Conservation (phyloP, 148 eudicot genomes). For the Nepenthes gracilis region DNA sequence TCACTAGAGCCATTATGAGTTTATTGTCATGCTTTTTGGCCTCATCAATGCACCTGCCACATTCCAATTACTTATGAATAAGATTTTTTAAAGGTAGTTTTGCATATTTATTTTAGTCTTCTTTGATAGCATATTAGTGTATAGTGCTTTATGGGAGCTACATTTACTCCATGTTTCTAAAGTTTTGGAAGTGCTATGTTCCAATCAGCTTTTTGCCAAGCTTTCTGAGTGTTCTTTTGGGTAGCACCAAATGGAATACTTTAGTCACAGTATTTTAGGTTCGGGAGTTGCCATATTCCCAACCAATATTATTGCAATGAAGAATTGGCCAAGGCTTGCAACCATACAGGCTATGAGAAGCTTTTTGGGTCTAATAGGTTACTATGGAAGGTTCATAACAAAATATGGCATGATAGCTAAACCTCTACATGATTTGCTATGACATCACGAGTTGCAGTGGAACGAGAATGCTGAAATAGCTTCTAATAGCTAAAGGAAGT, state of each 20-base stretch:
- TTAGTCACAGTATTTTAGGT: not conserved
- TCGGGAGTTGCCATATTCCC: not conserved
- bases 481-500: not conserved
- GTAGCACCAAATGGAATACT: not conserved
- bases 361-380: slow-evolving; percentile 3
- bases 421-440: not conserved
- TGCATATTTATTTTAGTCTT: not conserved
- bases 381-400: not conserved
- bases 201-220: not conserved
- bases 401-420: not conserved
- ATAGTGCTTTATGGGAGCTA: not conserved
- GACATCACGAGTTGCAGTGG: not conserved
- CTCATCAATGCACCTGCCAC: not conserved
- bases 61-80: not conserved
- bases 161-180: not conserved
- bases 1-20: not conserved
- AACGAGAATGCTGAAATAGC: not conserved
- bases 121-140: not conserved
- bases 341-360: not conserved
- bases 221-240: not conserved
- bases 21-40: not conserved
- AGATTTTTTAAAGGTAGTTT: not conserved
- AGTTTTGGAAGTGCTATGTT: not conserved
- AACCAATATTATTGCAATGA: not conserved
- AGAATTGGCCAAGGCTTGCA: not conserved